Conservation (phyloP, 2,329 filamentous ascomycete genomes). For the Diplocarpon rosae region DNA sequence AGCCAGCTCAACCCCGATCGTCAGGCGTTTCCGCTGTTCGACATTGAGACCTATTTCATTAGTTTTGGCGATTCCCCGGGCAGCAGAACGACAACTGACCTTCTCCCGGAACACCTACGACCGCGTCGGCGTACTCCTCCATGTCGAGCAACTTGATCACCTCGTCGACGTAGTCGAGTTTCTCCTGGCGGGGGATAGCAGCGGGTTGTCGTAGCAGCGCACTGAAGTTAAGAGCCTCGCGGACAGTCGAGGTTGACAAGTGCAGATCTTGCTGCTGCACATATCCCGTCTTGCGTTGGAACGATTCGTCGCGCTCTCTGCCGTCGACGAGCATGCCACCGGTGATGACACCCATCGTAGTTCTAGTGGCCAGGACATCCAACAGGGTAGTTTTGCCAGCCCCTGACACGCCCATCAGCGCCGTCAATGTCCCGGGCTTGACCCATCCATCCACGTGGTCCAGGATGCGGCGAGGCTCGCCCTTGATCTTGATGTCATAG, state of each 20-base stretch:
- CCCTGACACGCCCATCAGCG: conserved; percentile 46
- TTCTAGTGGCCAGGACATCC: conserved; percentile 67
- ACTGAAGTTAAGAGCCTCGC: conserved; percentile 78
- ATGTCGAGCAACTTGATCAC: conserved; percentile 87
- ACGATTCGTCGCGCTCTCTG: conserved; percentile 49
- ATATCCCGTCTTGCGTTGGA: conserved; percentile 87
- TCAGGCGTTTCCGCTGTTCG: conserved; percentile 66
- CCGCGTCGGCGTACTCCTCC: conserved; percentile 79
- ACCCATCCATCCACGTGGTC: conserved; percentile 62
- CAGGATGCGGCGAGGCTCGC: conserved; percentile 50
- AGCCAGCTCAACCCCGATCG: conserved; percentile 86
- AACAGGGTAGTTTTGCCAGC: conserved; percentile 80
- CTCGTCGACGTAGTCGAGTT: conserved; percentile 78
- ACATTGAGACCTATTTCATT: conserved; percentile 19
- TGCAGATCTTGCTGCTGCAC: conserved; percentile 90
- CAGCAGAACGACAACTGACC: conserved; percentile 28
- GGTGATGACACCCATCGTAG: conserved; percentile 78
- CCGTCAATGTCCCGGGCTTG: conserved; percentile 58
- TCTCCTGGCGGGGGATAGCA: conserved; percentile 59
- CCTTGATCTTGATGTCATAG: conserved; percentile 65
- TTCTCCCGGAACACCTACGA: conserved; percentile 85
- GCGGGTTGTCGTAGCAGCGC: conserved; percentile 79
- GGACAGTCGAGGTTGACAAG: conserved; percentile 70
- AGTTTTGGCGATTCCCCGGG: background rate
- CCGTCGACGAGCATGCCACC: conserved; percentile 67